Conservation (phyloP, 352 stramenopile species). For the Globisporangium paddicum region DNA sequence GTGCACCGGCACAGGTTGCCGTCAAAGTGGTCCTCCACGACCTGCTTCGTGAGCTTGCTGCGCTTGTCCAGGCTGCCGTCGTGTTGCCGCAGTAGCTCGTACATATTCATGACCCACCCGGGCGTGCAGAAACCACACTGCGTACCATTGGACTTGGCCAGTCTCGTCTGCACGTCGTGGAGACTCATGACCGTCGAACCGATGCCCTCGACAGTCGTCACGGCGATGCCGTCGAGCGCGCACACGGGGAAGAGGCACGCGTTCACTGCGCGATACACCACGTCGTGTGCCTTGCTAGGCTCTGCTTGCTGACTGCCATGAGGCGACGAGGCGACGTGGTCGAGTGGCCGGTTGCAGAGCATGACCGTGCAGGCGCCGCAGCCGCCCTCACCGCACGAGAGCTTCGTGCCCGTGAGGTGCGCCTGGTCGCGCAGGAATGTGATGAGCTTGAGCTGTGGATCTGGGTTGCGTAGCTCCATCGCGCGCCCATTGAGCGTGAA, state of each 20-base stretch:
- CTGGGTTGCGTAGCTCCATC: constrained; percentile 23
- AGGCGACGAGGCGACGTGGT: not conserved
- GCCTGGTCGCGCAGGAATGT: constrained; percentile 72
- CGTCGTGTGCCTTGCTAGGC: not conserved
- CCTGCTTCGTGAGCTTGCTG: constrained; percentile 56
- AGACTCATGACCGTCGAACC: constrained; percentile 35
- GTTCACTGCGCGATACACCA: constrained; percentile 73
- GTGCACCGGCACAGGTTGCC: constrained; percentile 96
- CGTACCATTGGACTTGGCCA: constrained; percentile 91
- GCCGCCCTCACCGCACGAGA: constrained; percentile 94
- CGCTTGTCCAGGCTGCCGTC: constrained; percentile 28
- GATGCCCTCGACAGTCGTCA: constrained; percentile 86
- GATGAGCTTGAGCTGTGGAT: constrained; percentile 74
- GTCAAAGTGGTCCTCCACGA: constrained; percentile 93
- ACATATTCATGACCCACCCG: constrained; percentile 81
- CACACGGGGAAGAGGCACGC: constrained; percentile 83
- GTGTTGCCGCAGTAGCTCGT: constrained; percentile 69
- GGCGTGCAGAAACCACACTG: constrained; percentile 94
- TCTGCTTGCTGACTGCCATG: not conserved
- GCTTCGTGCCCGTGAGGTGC: constrained; percentile 77
- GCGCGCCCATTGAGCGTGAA: constrained; percentile 10
- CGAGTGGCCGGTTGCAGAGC: constrained; percentile 43
- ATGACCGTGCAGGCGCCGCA: constrained; percentile 97
- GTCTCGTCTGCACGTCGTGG: constrained; percentile 76
- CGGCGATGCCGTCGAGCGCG: constrained; percentile 71